Percentiles rank a stretch among this genome's conserved stretches.
These are phyloP conservation scores for Colletotrichum tropicale DNA, from an alignment of 2,329 filamentous ascomycete species.

Conservation along the genomic window DNA sequence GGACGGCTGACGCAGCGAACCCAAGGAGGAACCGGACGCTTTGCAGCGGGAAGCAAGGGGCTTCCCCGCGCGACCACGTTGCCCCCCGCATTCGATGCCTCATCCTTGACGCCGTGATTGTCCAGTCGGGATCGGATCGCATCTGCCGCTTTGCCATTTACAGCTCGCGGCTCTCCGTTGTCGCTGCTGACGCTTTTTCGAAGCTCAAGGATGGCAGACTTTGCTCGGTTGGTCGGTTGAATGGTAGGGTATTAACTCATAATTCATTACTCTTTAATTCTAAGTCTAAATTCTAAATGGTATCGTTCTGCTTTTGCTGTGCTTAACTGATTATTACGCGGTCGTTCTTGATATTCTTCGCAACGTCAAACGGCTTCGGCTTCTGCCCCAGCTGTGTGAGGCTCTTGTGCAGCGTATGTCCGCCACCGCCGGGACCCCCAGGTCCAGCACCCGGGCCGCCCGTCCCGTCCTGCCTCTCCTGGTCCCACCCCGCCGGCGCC, in stretches of 20 bases:
- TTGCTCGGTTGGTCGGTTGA: background rate
- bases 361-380: slow-evolving; percentile 1
- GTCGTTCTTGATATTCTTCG: slow-evolving; percentile 11
- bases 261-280: background rate
- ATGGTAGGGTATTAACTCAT: background rate
- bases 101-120: background rate
- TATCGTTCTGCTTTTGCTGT: background rate
- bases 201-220: background rate
- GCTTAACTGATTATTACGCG: slow-evolving; percentile 1
- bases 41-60: background rate
- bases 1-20: background rate
- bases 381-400: slow-evolving; percentile 12
- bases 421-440: background rate
- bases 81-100: background rate
- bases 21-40: background rate
- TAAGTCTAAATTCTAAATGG: background rate
- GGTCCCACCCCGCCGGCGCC: background rate
- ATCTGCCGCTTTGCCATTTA: background rate
- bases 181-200: background rate
- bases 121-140: background rate
- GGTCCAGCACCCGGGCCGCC: too few relatives aligned
- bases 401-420: background rate
- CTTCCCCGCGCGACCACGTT: background rate
- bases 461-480: background rate
- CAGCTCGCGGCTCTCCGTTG: background rate